These are phyloP conservation scores for Trichosporon faecale DNA, from an alignment of 1,284 basidiomycete species.

Conservation along the genomic window DNA sequence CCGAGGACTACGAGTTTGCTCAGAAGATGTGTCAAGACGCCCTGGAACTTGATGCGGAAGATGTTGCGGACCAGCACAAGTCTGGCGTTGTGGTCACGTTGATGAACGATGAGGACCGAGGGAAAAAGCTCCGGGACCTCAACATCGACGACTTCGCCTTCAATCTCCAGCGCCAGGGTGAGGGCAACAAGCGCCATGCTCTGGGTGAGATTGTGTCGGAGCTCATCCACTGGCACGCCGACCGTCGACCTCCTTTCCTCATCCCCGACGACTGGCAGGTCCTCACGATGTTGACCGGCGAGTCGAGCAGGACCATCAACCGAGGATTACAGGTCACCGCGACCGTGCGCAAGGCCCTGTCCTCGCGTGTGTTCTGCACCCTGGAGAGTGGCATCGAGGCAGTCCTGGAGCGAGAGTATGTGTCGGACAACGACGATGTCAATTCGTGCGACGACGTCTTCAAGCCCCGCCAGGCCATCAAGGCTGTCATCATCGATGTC, in stretches of 20 bases:
- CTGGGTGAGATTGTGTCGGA: constrained; percentile 86
- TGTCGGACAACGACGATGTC: constrained; percentile 57
- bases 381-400: constrained; percentile 93
- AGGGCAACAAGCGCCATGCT: constrained; percentile 81
- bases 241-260: constrained; percentile 68
- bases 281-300: constrained; percentile 92
- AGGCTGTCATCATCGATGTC: constrained; percentile 73
- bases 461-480: constrained; percentile 72
- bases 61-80: constrained; percentile 82
- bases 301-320: constrained; percentile 75
- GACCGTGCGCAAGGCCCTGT: constrained; percentile 54
- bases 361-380: constrained; percentile 39
- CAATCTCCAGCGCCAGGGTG: constrained; percentile 70
- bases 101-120: constrained; percentile 77
- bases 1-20: constrained; percentile 95
- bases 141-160: constrained; percentile 95
- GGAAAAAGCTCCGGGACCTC: constrained; percentile 80
- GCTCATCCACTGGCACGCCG: constrained; percentile 78
- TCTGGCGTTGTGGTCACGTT: constrained; percentile 78
- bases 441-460: constrained; percentile 55
- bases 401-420: constrained; percentile 65
- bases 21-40: constrained; percentile 99
- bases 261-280: constrained; percentile 74
- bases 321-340: constrained; percentile 82
- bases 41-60: constrained; percentile 90